Evolutionary conservation across 1,139 yeast genomes (phyloP), one percentile per base, ranked within the genome.

Genomic region (Suhomyces bribrorum): DNA sequence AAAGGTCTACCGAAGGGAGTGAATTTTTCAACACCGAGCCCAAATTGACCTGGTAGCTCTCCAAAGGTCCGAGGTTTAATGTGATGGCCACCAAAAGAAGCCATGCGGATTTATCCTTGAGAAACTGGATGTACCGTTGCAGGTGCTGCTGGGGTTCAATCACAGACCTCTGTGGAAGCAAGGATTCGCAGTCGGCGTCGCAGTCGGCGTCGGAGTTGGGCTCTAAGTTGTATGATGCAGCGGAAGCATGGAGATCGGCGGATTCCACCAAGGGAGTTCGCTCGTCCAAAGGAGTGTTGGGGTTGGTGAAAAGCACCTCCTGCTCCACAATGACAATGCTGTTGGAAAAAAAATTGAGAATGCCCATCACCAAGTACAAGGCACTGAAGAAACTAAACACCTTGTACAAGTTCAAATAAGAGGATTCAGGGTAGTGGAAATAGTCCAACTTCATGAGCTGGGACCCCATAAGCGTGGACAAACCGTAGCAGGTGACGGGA

Each of bases 401-500:
- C 35, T 59, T 64, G 28, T 65, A 57, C 32, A 86, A 62, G 50
- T 81, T 70, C 31, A 85, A 58, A 3, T 57, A 62, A 6, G 47
- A 41, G 12, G 48, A 49, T 3, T 46, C 35, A 16, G 50, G 49
- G 6, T 46, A 45, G 35, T 55, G 56, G 52, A 82, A 75, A 45
- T 64, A 62, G 4, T 55, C 44, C 29, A 70, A 44, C 38, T 75
- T 73, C 54, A 82, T 58, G 6, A 80, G 47, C 52, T 78, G 85
- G 7, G 83, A 78, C 4, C 80, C 78, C 42, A 85, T 61, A 38
- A 86, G 65, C 4, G 95, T 79, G 7, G 95, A 83, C 20, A 88
- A 57, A 1, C 97, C 97, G 60, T 85, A 89, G 46, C 86, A 83
- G 1, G 95, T 79, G 4, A 92, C 90, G 0, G 97, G 97, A 26